Evolutionary conservation across 2,329 filamentous ascomycete genomes (phyloP), one percentile per base, ranked within the genome.

Genomic region (Drechslera avenae): DNA sequence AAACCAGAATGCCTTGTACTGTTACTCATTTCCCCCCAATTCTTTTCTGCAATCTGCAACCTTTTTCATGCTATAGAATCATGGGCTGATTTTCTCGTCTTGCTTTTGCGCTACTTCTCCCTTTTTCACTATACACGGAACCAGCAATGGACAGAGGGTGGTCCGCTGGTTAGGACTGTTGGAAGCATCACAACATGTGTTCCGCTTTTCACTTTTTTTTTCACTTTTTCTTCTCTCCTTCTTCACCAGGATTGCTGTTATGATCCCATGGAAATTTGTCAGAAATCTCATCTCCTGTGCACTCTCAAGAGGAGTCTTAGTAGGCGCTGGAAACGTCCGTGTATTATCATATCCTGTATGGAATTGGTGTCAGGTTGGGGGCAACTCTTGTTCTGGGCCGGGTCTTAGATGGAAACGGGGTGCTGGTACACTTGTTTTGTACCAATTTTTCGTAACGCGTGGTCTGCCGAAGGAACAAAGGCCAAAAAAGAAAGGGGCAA

Each of bases 271-370:
- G 57, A 62, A 63, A 62, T 59, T 45, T 51, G 52, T 54, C 56
- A 54, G 52, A 63, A 63, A 59, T 66, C 63, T 64, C 63, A 63
- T 63, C 63, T 66, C 63, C 60, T 28, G 55, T 46, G 57, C 57
- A 59, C 57, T 28, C 57, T 57, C 36, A 54, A 54, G 39, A 36
- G 54, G 55, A 53, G 52, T 60, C 42, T 57, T 47, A 51, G 50
- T 50, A 58, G 62, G 63, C 62, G 62, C 62, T 64, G 63, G 60
- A 59, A 49, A 59, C 63, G 63, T 66, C 21, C 63, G 61, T 66
- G 63, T 66, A 64, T 60, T 57, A 66, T 62, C 57, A 63, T 58
- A 54, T 57, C 49, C 49, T 66, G 60, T 63, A 65, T 56, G 60
- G 56, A 58, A 50, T 37, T 34, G 58, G 51, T 56, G 52, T 57